Conservation (phyloP, 768 basidiomycete species). For the Xerocomellus dryophilus region DNA sequence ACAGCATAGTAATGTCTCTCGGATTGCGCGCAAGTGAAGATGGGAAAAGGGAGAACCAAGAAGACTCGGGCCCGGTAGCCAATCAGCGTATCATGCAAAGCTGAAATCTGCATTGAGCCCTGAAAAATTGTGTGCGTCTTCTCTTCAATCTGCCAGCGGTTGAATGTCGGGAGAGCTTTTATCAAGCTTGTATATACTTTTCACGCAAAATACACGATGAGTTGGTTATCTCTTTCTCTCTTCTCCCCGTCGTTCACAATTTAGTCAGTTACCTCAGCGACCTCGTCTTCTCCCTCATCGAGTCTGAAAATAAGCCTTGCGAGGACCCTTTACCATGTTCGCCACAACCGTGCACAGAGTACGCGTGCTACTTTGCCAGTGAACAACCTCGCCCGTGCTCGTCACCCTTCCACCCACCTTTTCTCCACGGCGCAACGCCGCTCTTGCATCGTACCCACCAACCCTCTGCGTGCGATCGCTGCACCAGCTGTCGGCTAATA, state of each 20-base stretch:
- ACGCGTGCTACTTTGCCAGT: conserved; percentile 12
- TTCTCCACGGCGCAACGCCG: conserved; percentile 49
- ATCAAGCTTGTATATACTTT: conserved; percentile 30
- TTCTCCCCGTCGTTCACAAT: background rate
- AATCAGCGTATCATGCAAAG: no score
- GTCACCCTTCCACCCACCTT: conserved; percentile 36
- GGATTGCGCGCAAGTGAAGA: no score
- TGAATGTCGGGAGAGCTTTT: conserved; percentile 9
- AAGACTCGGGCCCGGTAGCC: no score
- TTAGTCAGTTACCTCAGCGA: conserved; percentile 30
- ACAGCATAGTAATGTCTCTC: no score
- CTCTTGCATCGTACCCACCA: conserved; percentile 44
- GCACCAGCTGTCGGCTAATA: conserved; percentile 74
- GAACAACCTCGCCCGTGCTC: conserved; percentile 18
- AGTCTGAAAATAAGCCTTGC: conserved; percentile 10
- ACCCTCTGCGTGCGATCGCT: conserved; percentile 61
- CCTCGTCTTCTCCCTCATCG: conserved; percentile 28
- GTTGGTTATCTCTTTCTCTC: conserved; percentile 17
- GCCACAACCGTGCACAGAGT: background rate
- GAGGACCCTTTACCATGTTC: conserved; percentile 11
- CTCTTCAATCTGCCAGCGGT: background rate
- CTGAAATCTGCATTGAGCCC: no score
- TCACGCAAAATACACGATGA: conserved; percentile 35
- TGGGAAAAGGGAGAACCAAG: no score
- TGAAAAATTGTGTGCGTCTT: background rate